phyloP scores from a whole-genome alignment of 148 eudicot genomes.

The Vaccinium myrtillus region DNA sequence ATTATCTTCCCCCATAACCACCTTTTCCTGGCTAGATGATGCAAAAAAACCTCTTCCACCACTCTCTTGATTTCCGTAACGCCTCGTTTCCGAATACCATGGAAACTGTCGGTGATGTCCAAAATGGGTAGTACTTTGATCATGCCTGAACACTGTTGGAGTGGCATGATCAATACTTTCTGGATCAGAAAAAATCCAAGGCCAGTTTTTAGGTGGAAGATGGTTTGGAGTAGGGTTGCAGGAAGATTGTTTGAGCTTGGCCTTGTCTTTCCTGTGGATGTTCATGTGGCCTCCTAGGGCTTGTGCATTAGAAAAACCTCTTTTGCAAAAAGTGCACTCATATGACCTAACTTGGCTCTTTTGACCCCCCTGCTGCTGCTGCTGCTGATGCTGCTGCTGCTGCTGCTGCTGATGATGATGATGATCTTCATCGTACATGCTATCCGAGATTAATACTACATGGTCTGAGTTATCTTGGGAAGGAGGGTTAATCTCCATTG shows the following conservation, averaged over 20 bases:
- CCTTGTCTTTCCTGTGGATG: slow-evolving; percentile 30
- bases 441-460: neutral
- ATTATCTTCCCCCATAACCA: neutral
- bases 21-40: neutral
- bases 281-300: slow-evolving; percentile 36
- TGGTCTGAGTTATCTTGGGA: slow-evolving; percentile 15
- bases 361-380: neutral
- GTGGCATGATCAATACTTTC: neutral
- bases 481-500: neutral
- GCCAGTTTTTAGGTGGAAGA: neutral
- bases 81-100: slow-evolving; percentile 2
- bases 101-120: slow-evolving; percentile 14
- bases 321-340: slow-evolving; percentile 19
- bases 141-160: neutral
- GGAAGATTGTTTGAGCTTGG: slow-evolving; percentile 23
- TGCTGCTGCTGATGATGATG: too few relatives aligned
- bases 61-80: neutral
- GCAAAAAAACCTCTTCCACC: neutral
- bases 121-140: neutral
- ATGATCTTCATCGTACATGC: neutral
- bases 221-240: neutral
- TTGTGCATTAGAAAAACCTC: slow-evolving; percentile 28
- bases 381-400: neutral
- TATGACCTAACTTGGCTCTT: slow-evolving; percentile 6
- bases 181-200: neutral